Conservation (phyloP, 2,329 filamentous ascomycete species). For the Fusarium multiceps region DNA sequence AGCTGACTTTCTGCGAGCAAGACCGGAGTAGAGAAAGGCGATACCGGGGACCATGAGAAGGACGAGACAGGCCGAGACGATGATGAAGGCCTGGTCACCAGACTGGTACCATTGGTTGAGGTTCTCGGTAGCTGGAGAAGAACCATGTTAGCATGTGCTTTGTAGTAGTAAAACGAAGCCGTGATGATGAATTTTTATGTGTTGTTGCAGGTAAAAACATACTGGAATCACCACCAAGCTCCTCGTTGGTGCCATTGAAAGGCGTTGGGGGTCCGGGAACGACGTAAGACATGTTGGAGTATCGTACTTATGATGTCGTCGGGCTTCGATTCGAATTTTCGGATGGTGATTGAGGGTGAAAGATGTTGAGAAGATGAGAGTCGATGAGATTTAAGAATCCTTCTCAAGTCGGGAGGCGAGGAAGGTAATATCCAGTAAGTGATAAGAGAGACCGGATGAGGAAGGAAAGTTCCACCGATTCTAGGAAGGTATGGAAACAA, state of each 20-base stretch:
- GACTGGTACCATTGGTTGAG: conserved; percentile 95
- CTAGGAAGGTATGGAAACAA: conserved; percentile 24
- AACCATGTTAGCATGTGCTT: conserved; percentile 7
- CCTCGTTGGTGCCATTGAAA: conserved; percentile 73
- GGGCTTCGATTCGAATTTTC: conserved; percentile 21
- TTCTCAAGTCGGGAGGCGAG: conserved; percentile 12
- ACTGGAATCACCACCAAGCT: conserved; percentile 82
- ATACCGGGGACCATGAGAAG: conserved; percentile 97
- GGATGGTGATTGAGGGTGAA: conserved; percentile 5
- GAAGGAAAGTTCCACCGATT: conserved; percentile 27
- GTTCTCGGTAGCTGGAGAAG: conserved; percentile 76
- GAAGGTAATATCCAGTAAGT: conserved; percentile 9
- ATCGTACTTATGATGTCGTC: conserved; percentile 5
- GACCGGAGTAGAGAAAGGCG: conserved; percentile 95
- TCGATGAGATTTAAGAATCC: conserved; percentile 6
- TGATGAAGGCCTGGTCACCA: conserved; percentile 94
- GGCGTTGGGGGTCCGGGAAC: conserved; percentile 67
- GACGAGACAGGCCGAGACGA: conserved; percentile 91
- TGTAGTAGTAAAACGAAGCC: background rate
- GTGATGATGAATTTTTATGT: background rate
- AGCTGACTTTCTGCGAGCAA: conserved; percentile 97
- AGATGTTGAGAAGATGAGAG: background rate
- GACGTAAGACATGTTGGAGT: conserved; percentile 66
- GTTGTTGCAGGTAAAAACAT: conserved; percentile 52
- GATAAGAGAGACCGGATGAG: conserved; percentile 15